Evolutionary conservation across 768 basidiomycete species (phyloP), one percentile per base, ranked within the genome.

Genomic region (Sporobolomyces pararoseus): DNA sequence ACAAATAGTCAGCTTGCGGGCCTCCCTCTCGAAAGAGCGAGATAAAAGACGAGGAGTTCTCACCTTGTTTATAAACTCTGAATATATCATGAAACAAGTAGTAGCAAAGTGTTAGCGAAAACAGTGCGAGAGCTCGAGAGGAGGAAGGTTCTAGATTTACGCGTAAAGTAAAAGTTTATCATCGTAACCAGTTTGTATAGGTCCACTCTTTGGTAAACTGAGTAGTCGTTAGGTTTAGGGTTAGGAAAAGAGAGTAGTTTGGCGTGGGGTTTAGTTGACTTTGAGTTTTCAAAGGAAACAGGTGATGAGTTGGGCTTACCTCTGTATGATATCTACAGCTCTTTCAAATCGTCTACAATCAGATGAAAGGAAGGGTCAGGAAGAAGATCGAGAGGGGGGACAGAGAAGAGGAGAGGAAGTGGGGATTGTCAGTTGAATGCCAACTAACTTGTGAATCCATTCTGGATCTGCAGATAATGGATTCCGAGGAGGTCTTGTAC

Each of bases 131-230:
- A n/a, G n/a, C n/a, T n/a, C n/a, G n/a, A n/a, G n/a, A n/a, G n/a
- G n/a, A n/a, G n/a, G n/a, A n/a, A n/a, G n/a, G n/a, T n/a, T n/a
- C n/a, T 9, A 42, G 88, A 50, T 65, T 37, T 47, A 72, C 66
- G 90, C 90, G 78, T 97, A 97, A 86, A 97, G 91, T 16, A 86
- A 85, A 19, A 97, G 81, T 79, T 97, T 97, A 78, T 95, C 92
- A 74, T 96, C 93, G 78, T 97, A 96, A 72, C 86, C 89, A 0
- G 93, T 96, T 79, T 96, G 92, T 76, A 97, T 92, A 35, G 93
- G 91, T 0, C 94, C 92, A 14, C 86, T 90, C 83, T 95, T 95
- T 1, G 94, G 92, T 37, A 96, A 82, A 66, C 89, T 82, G 65
- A n/a, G n/a, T n/a, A n/a, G n/a, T n/a, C n/a, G n/a, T n/a, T n/a